These are phyloP conservation scores for Scenedesmus sp. DNA, from an alignment of 163 green algal species.

Conservation along the genomic window DNA sequence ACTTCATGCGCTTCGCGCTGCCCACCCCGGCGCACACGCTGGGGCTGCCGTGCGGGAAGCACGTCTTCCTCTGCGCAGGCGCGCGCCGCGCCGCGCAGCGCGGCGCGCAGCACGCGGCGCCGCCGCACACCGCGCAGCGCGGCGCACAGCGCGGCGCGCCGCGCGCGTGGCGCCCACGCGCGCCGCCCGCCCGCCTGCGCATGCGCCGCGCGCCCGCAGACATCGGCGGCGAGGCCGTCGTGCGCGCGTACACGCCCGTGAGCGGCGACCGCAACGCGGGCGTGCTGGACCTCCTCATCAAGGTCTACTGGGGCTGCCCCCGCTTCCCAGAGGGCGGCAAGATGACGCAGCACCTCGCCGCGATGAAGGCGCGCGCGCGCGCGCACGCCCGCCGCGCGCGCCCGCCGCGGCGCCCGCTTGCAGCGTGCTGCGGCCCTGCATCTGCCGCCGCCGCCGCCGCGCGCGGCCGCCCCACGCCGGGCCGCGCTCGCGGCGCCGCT, in stretches of 20 bases:
- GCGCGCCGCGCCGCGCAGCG: too few species aligned
- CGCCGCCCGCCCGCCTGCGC: too few species aligned
- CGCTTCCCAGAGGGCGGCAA: slow-evolving; percentile 71
- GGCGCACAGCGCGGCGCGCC: too few species aligned
- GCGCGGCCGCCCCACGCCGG: too few species aligned
- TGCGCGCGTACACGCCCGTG: slow-evolving; percentile 89
- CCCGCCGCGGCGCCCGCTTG: too few species aligned
- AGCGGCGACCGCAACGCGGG: slow-evolving; percentile 74
- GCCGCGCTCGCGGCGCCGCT: too few species aligned
- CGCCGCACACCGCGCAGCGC: too few species aligned
- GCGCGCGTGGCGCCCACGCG: too few species aligned
- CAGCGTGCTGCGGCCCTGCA: neutral
- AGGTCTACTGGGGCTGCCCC: slow-evolving; percentile 85
- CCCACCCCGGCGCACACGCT: slow-evolving; percentile 80
- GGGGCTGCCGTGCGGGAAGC: slow-evolving; percentile 88
- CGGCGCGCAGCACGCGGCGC: too few species aligned
- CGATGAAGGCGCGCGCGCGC: slow-evolving; percentile 52
- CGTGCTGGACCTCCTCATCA: slow-evolving; percentile 90
- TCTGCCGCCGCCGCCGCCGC: neutral
- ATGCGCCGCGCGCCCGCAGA: too few species aligned
- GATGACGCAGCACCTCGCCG: slow-evolving; percentile 81
- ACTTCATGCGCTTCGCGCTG: slow-evolving; percentile 93
- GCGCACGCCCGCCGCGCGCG: too few species aligned
- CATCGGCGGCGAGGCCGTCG: slow-evolving; percentile 78
- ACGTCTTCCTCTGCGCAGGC: slow-evolving; percentile 85